These are phyloP conservation scores for Trichoderma semiorbis DNA, from an alignment of 2,329 filamentous ascomycete species.

Conservation along the genomic window DNA sequence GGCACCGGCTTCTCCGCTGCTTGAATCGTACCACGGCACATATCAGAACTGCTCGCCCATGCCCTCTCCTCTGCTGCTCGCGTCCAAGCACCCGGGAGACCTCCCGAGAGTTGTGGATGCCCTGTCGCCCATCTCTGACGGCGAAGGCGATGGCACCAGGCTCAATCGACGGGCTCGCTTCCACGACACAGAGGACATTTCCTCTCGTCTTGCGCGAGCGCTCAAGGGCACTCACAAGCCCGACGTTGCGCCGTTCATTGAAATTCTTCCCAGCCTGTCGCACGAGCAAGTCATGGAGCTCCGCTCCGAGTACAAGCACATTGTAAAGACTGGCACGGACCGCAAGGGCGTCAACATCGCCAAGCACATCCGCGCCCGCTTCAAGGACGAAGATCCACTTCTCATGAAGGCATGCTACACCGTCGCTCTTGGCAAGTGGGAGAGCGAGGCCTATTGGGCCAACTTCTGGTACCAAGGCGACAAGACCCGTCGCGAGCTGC, in stretches of 20 bases:
- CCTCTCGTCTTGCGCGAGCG: constrained; percentile 69
- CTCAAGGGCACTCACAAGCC: constrained; percentile 64
- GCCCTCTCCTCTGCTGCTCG: constrained; percentile 71
- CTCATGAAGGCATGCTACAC: constrained; percentile 92
- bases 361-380: constrained; percentile 74
- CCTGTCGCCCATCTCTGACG: constrained; percentile 52
- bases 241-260: constrained; percentile 69
- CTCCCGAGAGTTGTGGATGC: constrained; percentile 48
- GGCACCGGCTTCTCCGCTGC: constrained; percentile 75
- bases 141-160: constrained; percentile 39
- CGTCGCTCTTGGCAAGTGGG: constrained; percentile 84
- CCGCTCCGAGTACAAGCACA: constrained; percentile 83
- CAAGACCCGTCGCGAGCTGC: constrained; percentile 76
- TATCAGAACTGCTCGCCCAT: constrained; percentile 94
- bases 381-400: constrained; percentile 69
- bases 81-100: constrained; percentile 46
- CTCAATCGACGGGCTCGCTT: constrained; percentile 65
- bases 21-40: constrained; percentile 89
- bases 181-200: constrained; percentile 80
- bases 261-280: constrained; percentile 78
- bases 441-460: constrained; percentile 94
- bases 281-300: constrained; percentile 86
- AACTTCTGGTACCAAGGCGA: constrained; percentile 96
- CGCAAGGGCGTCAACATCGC: constrained; percentile 79
- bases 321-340: constrained; percentile 72